Evolutionary conservation across 768 basidiomycete genomes (phyloP), one percentile per base, ranked within the genome.

Genomic region (Termitomyces bulborhizus): DNA sequence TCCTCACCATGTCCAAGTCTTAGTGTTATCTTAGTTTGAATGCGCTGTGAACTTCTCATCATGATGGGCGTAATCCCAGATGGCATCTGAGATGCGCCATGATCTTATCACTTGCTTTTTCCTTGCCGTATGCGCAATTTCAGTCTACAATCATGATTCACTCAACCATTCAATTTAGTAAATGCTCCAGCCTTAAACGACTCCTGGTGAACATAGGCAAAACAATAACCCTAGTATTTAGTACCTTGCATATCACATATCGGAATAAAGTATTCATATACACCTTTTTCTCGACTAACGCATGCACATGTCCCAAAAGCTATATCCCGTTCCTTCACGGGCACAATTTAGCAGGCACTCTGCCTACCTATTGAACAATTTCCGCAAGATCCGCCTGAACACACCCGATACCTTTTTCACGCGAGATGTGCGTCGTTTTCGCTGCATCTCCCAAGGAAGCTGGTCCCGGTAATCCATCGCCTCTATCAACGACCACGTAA

Each of bases 381-480:
- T 57, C 26, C 29, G 45, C 54, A 57, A 57, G 18, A 56, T n/a
- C 46, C 57, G 49, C 32, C 39, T 32, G 16, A 48, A 41, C 54
- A 54, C 13, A 3, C 37, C 34, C 18, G 29, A 52, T 45, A 46
- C 18, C 36, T 13, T 34, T 4, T 54, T 50, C 53, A 29, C 39
- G 45, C 49, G 29, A 24, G 55, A 45, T 24, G n/a, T 21, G n/a
- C n/a, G 26, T 15, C 15, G 21, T 3, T 15, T 24, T 29, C n/a
- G 29, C 26, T 53, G 29, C 26, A 16, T 13, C 36, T 21, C 27
- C n/a, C 8, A 37, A 15, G n/a, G 3, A 26, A 44, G 13, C n/a
- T 53, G 57, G 46, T 67, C 67, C 29, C 64, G 64, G 18, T 46
- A 51, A 48, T 69, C 68, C 68, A 69, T 67, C 15, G 68, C 68